Conservation (phyloP, 2,329 filamentous ascomycete species). For the Fusarium sp. region DNA sequence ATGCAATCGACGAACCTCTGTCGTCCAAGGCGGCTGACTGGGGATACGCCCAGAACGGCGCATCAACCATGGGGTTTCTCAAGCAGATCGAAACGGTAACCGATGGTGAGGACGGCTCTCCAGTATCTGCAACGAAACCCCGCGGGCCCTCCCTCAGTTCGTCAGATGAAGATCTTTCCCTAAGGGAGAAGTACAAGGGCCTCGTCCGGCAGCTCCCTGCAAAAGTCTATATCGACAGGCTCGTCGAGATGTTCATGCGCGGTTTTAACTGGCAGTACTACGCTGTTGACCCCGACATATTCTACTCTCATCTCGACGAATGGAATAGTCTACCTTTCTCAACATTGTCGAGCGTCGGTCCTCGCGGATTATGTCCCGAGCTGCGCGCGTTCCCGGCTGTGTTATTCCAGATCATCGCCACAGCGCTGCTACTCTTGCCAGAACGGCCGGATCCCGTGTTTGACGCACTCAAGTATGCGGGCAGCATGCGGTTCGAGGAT, state of each 20-base stretch:
- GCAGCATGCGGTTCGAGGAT: constrained; percentile 73
- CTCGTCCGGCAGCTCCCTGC: constrained; percentile 72
- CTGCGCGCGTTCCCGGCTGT: constrained; percentile 72
- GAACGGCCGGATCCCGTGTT: constrained; percentile 65
- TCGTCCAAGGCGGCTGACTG: constrained; percentile 64
- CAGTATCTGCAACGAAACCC: background rate
- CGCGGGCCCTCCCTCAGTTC: constrained; percentile 4
- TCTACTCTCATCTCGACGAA: constrained; percentile 65
- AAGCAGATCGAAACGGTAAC: constrained; percentile 66
- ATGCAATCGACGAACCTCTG: constrained; percentile 52
- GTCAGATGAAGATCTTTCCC: constrained; percentile 54
- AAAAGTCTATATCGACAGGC: constrained; percentile 67
- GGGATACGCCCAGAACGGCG: constrained; percentile 67
- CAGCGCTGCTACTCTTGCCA: constrained; percentile 68
- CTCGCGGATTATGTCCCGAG: constrained; percentile 65
- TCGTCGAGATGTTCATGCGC: constrained; percentile 69
- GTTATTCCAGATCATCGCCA: constrained; percentile 72
- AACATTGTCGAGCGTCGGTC: constrained; percentile 64
- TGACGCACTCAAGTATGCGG: constrained; percentile 71
- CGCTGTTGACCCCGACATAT: constrained; percentile 68
- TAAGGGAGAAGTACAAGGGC: constrained; percentile 71
- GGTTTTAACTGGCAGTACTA: constrained; percentile 74
- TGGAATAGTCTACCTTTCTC: constrained; percentile 71
- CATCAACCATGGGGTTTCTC: constrained; percentile 70
- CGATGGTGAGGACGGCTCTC: constrained; percentile 48